These are phyloP conservation scores for Zygosaccharomyces bailii DNA, from an alignment of 805 yeast species.

Conservation along the genomic window DNA sequence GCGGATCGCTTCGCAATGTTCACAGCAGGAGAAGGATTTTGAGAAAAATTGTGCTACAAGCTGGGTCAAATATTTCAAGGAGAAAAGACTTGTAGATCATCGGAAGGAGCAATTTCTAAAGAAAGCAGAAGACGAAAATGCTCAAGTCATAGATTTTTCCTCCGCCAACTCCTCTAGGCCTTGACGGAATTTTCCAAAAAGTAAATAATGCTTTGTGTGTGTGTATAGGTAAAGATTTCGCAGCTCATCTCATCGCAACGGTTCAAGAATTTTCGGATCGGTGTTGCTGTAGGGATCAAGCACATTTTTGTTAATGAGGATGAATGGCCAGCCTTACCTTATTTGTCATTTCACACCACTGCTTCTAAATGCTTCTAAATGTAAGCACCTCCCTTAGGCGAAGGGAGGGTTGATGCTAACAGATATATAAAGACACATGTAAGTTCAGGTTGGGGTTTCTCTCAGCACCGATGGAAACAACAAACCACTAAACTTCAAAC, in stretches of 20 bases:
- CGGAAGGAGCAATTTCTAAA: conserved; percentile 64
- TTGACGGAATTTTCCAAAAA: not conserved
- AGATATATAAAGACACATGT: not conserved
- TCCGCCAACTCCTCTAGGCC: conserved; percentile 9
- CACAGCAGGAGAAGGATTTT: conserved; percentile 52
- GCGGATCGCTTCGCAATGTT: conserved; percentile 55
- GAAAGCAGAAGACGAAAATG: conserved; percentile 56
- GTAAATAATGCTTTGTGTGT: conserved; percentile 4
- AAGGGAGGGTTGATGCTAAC: not conserved
- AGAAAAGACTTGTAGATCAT: conserved; percentile 76
- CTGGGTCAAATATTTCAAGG: conserved; percentile 90
- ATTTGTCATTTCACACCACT: not conserved
- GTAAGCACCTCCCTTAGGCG: not conserved
- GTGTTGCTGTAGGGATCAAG: conserved; percentile 1
- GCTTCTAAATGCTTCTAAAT: not conserved
- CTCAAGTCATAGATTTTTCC: conserved; percentile 13
- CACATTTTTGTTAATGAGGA: not conserved
- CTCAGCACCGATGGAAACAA: too few relatives aligned
- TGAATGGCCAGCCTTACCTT: not conserved
- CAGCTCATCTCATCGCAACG: conserved; percentile 7
- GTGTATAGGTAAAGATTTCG: conserved; percentile 2
- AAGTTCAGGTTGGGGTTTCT: too few relatives aligned
- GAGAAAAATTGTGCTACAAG: conserved; percentile 75
- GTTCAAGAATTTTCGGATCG: too few relatives aligned
- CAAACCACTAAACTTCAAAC: too few relatives aligned